phyloP scores from a whole-genome alignment of 495 filamentous ascomycete species.

The Penicillium cataractarum region DNA sequence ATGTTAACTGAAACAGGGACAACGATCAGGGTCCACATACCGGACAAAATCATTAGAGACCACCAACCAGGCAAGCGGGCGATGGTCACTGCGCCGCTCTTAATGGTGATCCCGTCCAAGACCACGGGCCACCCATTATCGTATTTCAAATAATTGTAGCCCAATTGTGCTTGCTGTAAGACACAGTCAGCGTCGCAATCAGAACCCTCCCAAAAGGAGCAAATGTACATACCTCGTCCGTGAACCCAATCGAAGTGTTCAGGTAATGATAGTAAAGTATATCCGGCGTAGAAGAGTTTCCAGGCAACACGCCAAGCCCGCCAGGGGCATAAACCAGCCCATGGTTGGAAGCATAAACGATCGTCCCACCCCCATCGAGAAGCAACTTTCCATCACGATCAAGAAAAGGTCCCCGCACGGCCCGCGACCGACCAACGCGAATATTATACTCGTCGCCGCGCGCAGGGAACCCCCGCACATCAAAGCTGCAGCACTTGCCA shows the following conservation, averaged over 20 bases:
- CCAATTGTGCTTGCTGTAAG: conserved; percentile 47
- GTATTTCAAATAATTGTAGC: conserved; percentile 50
- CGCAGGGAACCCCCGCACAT: conserved; percentile 45
- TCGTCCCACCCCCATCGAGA: conserved; percentile 44
- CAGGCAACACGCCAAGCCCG: conserved; percentile 44
- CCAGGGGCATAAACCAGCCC: conserved; percentile 52
- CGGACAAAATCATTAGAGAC: conserved; percentile 7
- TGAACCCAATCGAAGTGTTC: conserved; percentile 47
- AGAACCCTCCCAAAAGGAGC: neutral
- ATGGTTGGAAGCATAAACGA: conserved; percentile 51
- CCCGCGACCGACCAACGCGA: conserved; percentile 44
- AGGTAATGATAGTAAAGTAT: conserved; percentile 56
- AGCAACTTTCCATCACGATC: conserved; percentile 38
- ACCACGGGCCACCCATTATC: conserved; percentile 48
- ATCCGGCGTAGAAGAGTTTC: conserved; percentile 36
- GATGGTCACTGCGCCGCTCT: neutral
- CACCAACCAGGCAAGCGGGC: conserved; percentile 12
- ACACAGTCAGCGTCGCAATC: conserved; percentile 4
- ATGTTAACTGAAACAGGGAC: neutral
- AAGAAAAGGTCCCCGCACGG: conserved; percentile 45
- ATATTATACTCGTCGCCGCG: conserved; percentile 65
- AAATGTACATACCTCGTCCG: conserved; percentile 34
- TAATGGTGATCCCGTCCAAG: conserved; percentile 10
- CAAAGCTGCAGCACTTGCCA: conserved; percentile 68
- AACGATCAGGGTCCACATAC: conserved; percentile 15